These are phyloP conservation scores for Chytriomyces hyalinus DNA, from an alignment of 192 early-diverging fungal genomes.

Conservation along the genomic window DNA sequence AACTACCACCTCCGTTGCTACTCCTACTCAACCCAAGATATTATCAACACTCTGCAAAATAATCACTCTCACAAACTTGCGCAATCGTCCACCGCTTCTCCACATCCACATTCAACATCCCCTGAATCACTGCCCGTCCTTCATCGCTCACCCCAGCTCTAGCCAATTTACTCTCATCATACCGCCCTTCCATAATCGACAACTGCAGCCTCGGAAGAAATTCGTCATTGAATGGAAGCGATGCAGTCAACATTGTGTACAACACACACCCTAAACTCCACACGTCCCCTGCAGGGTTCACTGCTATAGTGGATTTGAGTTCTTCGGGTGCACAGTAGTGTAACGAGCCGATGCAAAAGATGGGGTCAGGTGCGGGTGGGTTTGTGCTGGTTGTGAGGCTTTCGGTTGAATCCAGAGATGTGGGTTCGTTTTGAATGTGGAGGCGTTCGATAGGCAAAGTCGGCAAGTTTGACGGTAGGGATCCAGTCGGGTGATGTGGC, in stretches of 20 bases:
- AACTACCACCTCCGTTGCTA: no score
- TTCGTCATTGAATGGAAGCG: conserved; percentile 77
- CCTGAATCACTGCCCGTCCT: conserved; percentile 36
- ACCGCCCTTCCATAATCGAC: conserved; percentile 70
- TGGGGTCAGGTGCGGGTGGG: conserved; percentile 27
- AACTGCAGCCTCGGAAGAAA: conserved; percentile 73
- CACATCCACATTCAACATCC: conserved; percentile 44
- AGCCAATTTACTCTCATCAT: conserved; percentile 52
- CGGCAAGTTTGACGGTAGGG: conserved; percentile 75
- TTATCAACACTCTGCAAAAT: conserved; percentile 16
- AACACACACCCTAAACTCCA: conserved; percentile 81
- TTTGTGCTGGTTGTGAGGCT: not conserved
- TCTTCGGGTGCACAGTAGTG: conserved; percentile 79
- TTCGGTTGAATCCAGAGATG: conserved; percentile 36
- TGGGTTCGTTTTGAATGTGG: conserved; percentile 14
- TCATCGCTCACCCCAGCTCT: conserved; percentile 20
- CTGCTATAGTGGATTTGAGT: conserved; percentile 40
- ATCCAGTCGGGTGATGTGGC: conserved; percentile 3
- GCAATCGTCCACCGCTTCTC: conserved; percentile 42
- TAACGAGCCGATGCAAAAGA: conserved; percentile 60
- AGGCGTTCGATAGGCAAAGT: conserved; percentile 75
- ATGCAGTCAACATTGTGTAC: conserved; percentile 73
- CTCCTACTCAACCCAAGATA: no score
- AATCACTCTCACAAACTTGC: conserved; percentile 34
- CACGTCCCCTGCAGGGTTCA: conserved; percentile 67